Base-by-base conservation (phyloP, 2,329 filamentous ascomycete species). In the Arthroderma sp. region DNA sequence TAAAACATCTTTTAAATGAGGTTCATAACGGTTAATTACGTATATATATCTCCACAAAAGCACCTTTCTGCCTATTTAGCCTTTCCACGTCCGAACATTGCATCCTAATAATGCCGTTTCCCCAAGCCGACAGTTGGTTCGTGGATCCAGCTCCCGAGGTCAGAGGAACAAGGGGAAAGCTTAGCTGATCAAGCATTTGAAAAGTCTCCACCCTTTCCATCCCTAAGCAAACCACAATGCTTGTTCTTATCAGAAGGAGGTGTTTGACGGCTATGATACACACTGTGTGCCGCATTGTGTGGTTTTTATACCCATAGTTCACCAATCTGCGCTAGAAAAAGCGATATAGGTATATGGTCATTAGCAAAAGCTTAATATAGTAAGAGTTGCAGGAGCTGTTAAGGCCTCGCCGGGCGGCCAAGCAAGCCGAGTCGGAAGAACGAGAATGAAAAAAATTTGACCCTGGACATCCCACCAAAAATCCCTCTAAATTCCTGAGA, bases 151-250 rank as follows among this genome's bases (percentile, higher is more conserved):
- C 47, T 51, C 13, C n/a, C 13, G 25, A 51, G 8, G 25, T 4
- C 39, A 17, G 19, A 43, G 17, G 39, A 47, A 47, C 41, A 51
- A n/a, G 28, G 13, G 4, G 25, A 51, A 51, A 51, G 47, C 47
- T 51, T 51, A 51, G 47, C 47, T 25, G 47, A 51, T 51, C 47
- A 51, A 51, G 47, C 47, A 33, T 51, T 51, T 17, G 25, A 51
- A 7, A 6, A 51, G 13, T 31, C 47, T 5, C 47, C 47, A 51
- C 47, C 28, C 41, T 13, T 23, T 44, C 23, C 8, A 43, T 3
- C 19, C 41, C 47, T 25, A n/a, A 25, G 25, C 47, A 51, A 51
- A 35, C 47, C 47, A 19, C 25, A 13, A 31, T 51, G 25, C 5
- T n/a, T 17, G 7, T 51, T 2, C 47, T 51, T 51, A 51, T 51